phyloP scores from a whole-genome alignment of 164 flowering plant genomes.

The Aristolochia contorta region DNA sequence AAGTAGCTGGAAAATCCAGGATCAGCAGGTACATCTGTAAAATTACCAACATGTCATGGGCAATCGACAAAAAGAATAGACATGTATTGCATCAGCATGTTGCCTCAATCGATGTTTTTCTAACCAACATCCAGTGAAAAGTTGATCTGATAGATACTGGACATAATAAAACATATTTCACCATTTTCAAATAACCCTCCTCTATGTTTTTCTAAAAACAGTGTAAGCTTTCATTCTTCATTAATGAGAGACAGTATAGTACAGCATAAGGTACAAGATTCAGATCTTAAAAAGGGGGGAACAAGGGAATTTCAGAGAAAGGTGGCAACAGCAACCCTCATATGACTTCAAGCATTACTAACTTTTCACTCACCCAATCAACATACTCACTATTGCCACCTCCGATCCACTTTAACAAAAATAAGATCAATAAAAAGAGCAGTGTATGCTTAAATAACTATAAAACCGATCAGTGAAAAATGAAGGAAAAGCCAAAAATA shows the following conservation, averaged over 20 bases:
- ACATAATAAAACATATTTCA: too few species aligned
- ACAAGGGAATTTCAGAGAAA: too few species aligned
- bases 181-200: too few species aligned
- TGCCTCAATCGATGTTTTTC: background rate
- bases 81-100: background rate
- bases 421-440: background rate
- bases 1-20: constrained; percentile 42
- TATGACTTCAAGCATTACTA: too few species aligned
- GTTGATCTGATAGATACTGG: background rate
- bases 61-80: background rate
- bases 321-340: too few species aligned
- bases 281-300: too few species aligned
- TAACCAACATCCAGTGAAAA: background rate
- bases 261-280: too few species aligned
- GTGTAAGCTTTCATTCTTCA: too few species aligned
- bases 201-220: too few species aligned
- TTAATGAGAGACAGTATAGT: too few species aligned
- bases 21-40: constrained; percentile 38
- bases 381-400: too few species aligned
- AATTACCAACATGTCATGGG: constrained; percentile 1
- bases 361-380: too few species aligned
- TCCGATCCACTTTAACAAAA: background rate
- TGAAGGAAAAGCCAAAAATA: background rate
- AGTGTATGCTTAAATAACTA: background rate
- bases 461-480: background rate